Evolutionary conservation across 768 basidiomycete genomes (phyloP).

Genomic region (Suillus paluster): DNA sequence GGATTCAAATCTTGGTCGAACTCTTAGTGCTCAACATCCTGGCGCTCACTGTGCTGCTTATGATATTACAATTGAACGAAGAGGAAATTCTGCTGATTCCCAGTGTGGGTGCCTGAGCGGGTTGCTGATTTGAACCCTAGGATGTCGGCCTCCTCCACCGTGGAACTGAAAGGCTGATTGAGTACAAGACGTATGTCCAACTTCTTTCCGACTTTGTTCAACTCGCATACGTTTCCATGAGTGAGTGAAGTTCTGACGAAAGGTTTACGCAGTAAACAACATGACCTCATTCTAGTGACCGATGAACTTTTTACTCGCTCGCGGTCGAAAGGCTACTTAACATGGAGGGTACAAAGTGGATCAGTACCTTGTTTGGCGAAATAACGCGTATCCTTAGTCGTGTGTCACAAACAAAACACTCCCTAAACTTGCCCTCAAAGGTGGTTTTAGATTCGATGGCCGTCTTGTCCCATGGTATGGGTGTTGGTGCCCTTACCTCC

Average conservation of each 20-base stretch:
- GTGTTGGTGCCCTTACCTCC: slow-evolving; percentile 98
- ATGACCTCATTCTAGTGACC: slow-evolving; percentile 78
- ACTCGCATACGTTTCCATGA: slow-evolving; percentile 99
- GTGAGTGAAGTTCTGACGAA: slow-evolving; percentile 49
- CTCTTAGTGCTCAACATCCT: slow-evolving; percentile 81
- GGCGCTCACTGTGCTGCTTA: slow-evolving; percentile 95
- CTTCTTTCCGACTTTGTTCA: slow-evolving; percentile 98
- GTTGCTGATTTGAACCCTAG: slow-evolving; percentile 39
- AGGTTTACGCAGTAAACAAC: too few relatives aligned
- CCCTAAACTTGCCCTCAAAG: neutral
- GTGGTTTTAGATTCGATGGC: slow-evolving; percentile 88
- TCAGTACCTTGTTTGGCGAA: slow-evolving; percentile 94
- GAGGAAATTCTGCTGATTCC: slow-evolving; percentile 92
- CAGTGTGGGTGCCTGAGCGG: neutral
- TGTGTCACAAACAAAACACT: slow-evolving; percentile 39
- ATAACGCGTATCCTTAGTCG: slow-evolving; percentile 97
- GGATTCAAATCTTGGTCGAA: too few relatives aligned
- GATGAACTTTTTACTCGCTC: slow-evolving; percentile 97
- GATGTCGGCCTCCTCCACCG: slow-evolving; percentile 96
- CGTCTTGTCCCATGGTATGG: slow-evolving; percentile 92
- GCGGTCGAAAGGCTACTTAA: slow-evolving; percentile 98
- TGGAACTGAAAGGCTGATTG: slow-evolving; percentile 98
- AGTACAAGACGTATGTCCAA: slow-evolving; percentile 98
- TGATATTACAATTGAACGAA: slow-evolving; percentile 97
- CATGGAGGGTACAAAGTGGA: slow-evolving; percentile 98